Percentiles rank a stretch among this genome's conserved stretches.
Evolutionary conservation across 2,329 filamentous ascomycete genomes (phyloP).

Genomic region (Colletotrichum aenigma): DNA sequence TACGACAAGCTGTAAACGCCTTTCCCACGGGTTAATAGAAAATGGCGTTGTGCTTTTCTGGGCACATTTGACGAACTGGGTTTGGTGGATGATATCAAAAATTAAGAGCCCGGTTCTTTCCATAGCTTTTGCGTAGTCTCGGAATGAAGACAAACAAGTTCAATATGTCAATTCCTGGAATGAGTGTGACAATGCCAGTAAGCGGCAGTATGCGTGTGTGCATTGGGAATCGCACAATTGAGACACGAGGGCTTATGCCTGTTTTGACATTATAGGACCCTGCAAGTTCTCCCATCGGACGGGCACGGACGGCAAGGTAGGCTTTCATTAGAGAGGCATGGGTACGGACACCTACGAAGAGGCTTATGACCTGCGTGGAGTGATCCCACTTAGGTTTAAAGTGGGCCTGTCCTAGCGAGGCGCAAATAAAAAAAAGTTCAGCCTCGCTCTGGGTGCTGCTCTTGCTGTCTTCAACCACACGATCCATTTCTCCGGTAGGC

Average conservation of each 20-base stretch:
- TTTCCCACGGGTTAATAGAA: slow-evolving; percentile 49
- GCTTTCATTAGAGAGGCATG: not conserved
- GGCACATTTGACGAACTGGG: slow-evolving; percentile 45
- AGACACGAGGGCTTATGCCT: not conserved
- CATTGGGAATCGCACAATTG: not conserved
- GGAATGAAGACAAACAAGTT: slow-evolving; percentile 18
- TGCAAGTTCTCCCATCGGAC: not conserved
- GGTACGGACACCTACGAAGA: not conserved
- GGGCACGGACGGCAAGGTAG: not conserved
- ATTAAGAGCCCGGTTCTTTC: slow-evolving; percentile 24
- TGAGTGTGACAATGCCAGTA: not conserved
- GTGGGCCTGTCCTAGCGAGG: slow-evolving; percentile 8
- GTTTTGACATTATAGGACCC: not conserved
- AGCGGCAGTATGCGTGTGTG: not conserved
- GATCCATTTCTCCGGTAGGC: not conserved
- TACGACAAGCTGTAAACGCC: slow-evolving; percentile 95
- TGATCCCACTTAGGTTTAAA: slow-evolving; percentile 15
- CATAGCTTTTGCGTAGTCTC: slow-evolving; percentile 22
- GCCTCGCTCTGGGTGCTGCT: not conserved
- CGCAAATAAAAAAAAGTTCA: slow-evolving; percentile 13
- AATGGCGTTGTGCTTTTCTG: slow-evolving; percentile 46
- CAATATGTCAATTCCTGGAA: not conserved
- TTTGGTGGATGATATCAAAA: slow-evolving; percentile 34
- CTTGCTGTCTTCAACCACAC: not conserved
- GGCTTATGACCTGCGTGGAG: not conserved